Conservation (phyloP, 2,329 filamentous ascomycete species). For the Pseudogymnoascus verrucosus region DNA sequence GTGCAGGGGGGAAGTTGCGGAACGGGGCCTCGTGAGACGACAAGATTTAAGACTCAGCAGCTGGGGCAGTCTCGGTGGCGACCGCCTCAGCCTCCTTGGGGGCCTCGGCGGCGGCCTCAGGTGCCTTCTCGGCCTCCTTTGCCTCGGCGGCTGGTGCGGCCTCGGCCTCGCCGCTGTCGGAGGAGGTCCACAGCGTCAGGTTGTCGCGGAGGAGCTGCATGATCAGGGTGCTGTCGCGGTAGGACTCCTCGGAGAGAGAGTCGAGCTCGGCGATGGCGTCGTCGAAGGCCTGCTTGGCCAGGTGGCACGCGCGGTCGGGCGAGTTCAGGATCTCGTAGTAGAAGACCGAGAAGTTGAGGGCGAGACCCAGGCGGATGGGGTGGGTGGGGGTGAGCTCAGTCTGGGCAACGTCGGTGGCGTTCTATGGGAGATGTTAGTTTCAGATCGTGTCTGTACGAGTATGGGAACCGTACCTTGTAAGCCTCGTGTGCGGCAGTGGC, state of each 20-base stretch:
- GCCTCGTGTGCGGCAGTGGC: slow-evolving; percentile 93
- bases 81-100: slow-evolving; percentile 21
- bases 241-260: slow-evolving; percentile 95
- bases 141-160: slow-evolving; percentile 46
- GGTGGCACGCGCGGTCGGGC: slow-evolving; percentile 94
- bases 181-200: slow-evolving; percentile 94
- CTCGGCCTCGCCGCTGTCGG: slow-evolving; percentile 75
- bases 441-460: no score
- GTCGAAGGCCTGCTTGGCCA: slow-evolving; percentile 92
- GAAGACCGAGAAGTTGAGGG: slow-evolving; percentile 96
- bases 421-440: slow-evolving; percentile 29
- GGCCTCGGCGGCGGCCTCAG: slow-evolving; percentile 35
- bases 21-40: slow-evolving; percentile 29
- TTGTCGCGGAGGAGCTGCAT: slow-evolving; percentile 98
- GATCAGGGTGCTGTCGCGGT: slow-evolving; percentile 98
- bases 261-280: slow-evolving; percentile 98
- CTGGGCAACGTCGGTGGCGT: slow-evolving; percentile 80
- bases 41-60: slow-evolving; percentile 46
- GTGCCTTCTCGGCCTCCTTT: slow-evolving; percentile 52
- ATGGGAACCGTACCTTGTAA: slow-evolving; percentile 58
- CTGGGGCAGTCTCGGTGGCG: slow-evolving; percentile 28
- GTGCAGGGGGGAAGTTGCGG: slow-evolving; percentile 31
- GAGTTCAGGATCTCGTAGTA: slow-evolving; percentile 99
- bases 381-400: slow-evolving; percentile 86
- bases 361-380: slow-evolving; percentile 86